Percentiles rank a stretch among this genome's conserved stretches.
Evolutionary conservation across 2,329 filamentous ascomycete species (phyloP).

Genomic region (Beauveria medogensis): DNA sequence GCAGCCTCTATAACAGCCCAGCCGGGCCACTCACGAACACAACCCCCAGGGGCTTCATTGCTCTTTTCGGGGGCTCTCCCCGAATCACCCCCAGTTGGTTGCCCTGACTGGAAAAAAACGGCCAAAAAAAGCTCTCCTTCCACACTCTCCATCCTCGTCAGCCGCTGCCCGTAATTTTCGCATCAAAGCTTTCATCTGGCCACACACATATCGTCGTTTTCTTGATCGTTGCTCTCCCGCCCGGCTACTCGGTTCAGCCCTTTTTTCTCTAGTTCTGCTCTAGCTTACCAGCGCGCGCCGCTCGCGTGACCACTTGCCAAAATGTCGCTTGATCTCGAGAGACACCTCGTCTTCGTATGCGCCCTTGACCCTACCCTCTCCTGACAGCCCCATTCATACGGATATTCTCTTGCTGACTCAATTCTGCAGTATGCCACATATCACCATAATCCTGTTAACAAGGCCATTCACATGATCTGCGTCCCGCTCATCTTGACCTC

Average conservation of each 20-base stretch:
- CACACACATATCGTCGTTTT: not conserved
- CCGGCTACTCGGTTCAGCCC: conserved; percentile 3
- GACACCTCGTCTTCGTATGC: conserved; percentile 73
- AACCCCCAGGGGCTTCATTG: not conserved
- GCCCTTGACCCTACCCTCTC: not conserved
- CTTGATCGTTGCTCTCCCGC: not conserved
- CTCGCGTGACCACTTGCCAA: conserved; percentile 16
- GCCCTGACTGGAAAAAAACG: conserved; percentile 1
- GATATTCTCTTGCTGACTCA: conserved; percentile 8
- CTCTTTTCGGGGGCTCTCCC: not conserved
- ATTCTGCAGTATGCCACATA: conserved; percentile 67
- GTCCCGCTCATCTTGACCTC: conserved; percentile 70
- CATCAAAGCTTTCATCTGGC: not conserved
- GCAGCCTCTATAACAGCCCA: not conserved
- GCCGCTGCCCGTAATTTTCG: not conserved
- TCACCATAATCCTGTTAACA: conserved; percentile 69
- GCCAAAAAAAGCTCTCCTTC: not conserved
- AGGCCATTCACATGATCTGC: conserved; percentile 71
- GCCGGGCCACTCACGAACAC: conserved; percentile 3
- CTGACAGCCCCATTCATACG: not conserved
- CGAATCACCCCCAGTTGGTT: not conserved
- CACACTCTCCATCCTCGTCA: conserved; percentile 1
- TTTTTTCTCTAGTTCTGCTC: not conserved
- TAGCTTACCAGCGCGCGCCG: conserved; percentile 1
- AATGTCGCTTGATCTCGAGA: conserved; percentile 71